Evolutionary conservation across 2,329 filamentous ascomycete genomes (phyloP).

Genomic region (Monilinia fructigena): DNA sequence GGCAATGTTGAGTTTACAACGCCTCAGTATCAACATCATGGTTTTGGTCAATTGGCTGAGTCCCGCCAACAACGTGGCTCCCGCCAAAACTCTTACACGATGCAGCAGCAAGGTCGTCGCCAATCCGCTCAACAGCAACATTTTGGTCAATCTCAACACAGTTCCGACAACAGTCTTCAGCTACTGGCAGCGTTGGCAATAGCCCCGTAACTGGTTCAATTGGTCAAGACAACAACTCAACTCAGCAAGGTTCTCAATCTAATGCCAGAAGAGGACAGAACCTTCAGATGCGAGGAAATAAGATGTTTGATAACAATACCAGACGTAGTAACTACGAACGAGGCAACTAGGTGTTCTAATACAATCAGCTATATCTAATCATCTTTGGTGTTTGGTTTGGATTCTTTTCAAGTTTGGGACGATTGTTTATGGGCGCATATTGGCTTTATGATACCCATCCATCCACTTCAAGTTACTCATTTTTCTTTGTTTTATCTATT

Average conservation of each 20-base stretch:
- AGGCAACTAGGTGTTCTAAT: constrained; percentile 1
- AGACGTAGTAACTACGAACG: constrained; percentile 2
- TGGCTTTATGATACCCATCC: constrained; percentile 15
- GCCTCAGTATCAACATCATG: constrained; percentile 18
- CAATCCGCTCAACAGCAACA: constrained; percentile 9
- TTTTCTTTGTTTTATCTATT: background rate
- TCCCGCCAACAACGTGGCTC: background rate
- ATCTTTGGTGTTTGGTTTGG: constrained; percentile 2
- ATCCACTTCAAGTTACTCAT: background rate
- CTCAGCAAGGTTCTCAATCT: constrained; percentile 13
- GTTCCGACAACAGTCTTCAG: constrained; percentile 5
- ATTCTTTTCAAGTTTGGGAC: constrained; percentile 5
- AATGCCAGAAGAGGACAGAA: background rate
- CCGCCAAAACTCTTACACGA: constrained; percentile 4
- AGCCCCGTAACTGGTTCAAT: background rate
- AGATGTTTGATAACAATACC: constrained; percentile 7
- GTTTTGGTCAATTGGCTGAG: background rate
- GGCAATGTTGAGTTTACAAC: constrained; percentile 4
- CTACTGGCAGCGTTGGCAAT: background rate
- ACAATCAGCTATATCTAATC: background rate
- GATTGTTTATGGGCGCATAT: background rate
- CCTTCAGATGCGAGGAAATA: constrained; percentile 8
- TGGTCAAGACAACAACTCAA: background rate
- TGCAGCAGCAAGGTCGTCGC: constrained; percentile 12
- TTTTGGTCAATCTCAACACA: constrained; percentile 12